These are phyloP conservation scores for Dysphania ambrosioides DNA, from an alignment of 148 eudicot species.

Conservation along the genomic window DNA sequence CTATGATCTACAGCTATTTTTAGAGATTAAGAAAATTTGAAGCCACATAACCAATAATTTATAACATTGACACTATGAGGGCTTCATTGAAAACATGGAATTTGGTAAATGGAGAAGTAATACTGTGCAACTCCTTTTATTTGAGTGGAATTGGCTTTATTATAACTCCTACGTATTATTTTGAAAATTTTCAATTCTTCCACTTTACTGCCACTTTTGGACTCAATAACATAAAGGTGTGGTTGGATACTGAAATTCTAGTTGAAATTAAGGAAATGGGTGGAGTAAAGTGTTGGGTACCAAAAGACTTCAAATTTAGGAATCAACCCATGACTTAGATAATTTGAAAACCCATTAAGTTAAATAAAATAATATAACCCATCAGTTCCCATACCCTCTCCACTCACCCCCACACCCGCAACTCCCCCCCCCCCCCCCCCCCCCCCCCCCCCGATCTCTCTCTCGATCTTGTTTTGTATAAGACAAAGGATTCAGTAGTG, in stretches of 20 bases:
- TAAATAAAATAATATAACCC: too few species aligned
- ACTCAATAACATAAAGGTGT: too few species aligned
- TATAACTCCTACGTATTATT: not conserved
- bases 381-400: too few species aligned
- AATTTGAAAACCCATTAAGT: too few species aligned
- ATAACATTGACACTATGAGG: too few species aligned
- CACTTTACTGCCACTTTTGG: not conserved
- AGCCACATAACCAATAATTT: not conserved
- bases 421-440: too few species aligned
- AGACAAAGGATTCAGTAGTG: too few species aligned
- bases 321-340: not conserved
- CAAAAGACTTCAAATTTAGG: not conserved
- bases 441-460: too few species aligned
- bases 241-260: not conserved
- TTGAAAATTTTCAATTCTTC: too few species aligned
- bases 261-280: not conserved
- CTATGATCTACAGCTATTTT: not conserved
- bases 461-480: too few species aligned
- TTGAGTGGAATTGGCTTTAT: not conserved
- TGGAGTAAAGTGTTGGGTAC: not conserved
- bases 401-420: too few species aligned
- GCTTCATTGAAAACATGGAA: too few species aligned
- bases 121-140: not conserved
- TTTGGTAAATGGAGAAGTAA: not conserved
- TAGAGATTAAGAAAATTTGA: not conserved